phyloP scores from a whole-genome alignment of 495 filamentous ascomycete genomes.

The Podospora bellae-mahoneyi region DNA sequence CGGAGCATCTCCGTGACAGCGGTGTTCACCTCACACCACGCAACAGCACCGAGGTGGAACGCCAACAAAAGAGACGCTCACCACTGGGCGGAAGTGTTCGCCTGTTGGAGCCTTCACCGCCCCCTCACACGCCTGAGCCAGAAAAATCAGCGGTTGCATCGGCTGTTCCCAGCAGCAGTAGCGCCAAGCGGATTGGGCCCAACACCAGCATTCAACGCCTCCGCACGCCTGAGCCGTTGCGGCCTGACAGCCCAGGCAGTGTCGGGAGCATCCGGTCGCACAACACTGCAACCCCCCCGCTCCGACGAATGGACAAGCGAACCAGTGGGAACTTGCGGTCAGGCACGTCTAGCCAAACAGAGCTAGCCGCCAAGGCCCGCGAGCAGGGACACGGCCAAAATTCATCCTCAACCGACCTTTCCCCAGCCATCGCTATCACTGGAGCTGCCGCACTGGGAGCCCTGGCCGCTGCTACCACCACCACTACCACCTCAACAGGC shows the following conservation, averaged over 20 bases:
- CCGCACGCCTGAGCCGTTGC: slow-evolving; percentile 57
- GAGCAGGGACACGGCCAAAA: slow-evolving; percentile 6
- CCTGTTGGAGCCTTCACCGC: slow-evolving; percentile 31
- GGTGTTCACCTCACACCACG: slow-evolving; percentile 45
- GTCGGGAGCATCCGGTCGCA: slow-evolving; percentile 40
- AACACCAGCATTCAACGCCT: slow-evolving; percentile 52
- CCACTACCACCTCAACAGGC: slow-evolving; percentile 11
- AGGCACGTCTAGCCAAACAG: slow-evolving; percentile 61
- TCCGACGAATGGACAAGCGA: slow-evolving; percentile 70
- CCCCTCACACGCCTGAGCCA: slow-evolving; percentile 34
- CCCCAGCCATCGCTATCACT: slow-evolving; percentile 19
- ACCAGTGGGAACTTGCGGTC: slow-evolving; percentile 72
- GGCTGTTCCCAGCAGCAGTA: slow-evolving; percentile 14
- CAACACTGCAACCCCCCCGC: slow-evolving; percentile 54
- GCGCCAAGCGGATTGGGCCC: slow-evolving; percentile 40
- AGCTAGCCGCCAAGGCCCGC: slow-evolving; percentile 28
- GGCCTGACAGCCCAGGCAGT: slow-evolving; percentile 57
- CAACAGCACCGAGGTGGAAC: slow-evolving; percentile 18
- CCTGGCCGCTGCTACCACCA: slow-evolving; percentile 25
- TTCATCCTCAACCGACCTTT: not conserved
- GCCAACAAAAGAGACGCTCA: slow-evolving; percentile 15
- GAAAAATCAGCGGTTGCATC: slow-evolving; percentile 23
- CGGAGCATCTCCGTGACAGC: slow-evolving; percentile 47
- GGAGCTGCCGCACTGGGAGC: slow-evolving; percentile 38
- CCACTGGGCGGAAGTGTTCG: slow-evolving; percentile 22